A percentile compares a stretch with the other conserved stretches of the same genome.
These are phyloP conservation scores for Abrus pulchellus DNA, from an alignment of 306 rosid genomes.

Conservation along the genomic window DNA sequence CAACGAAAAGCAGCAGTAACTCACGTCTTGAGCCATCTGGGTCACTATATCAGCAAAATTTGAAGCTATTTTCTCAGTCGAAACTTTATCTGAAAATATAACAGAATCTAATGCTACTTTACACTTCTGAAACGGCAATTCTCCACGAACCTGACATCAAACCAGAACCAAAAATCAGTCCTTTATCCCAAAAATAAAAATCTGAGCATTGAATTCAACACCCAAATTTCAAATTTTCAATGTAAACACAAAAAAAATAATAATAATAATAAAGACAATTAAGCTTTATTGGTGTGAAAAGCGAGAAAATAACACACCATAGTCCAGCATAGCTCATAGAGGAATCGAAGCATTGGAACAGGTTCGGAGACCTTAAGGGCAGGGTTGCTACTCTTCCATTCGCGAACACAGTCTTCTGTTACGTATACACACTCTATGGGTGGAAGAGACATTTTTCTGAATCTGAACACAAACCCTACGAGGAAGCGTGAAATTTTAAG, in stretches of 20 bases:
- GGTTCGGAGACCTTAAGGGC: slow-evolving; percentile 68
- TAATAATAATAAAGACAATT: neutral
- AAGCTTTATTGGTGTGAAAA: neutral
- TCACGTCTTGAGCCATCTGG: slow-evolving; percentile 98
- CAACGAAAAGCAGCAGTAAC: slow-evolving; percentile 47
- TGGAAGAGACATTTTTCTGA: slow-evolving; percentile 76
- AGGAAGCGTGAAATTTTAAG: slow-evolving; percentile 26
- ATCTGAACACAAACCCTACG: slow-evolving; percentile 48
- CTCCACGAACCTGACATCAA: slow-evolving; percentile 84
- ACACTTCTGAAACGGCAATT: slow-evolving; percentile 88
- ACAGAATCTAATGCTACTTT: slow-evolving; percentile 88
- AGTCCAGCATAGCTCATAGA: slow-evolving; percentile 93
- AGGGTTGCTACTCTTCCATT: slow-evolving; percentile 83
- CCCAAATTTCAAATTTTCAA: neutral
- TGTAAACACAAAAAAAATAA: neutral
- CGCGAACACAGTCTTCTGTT: slow-evolving; percentile 78
- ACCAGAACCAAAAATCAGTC: slow-evolving; percentile 38
- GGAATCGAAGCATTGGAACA: slow-evolving; percentile 87
- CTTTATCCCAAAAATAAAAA: slow-evolving; percentile 30
- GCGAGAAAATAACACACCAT: slow-evolving; percentile 60
- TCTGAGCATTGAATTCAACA: slow-evolving; percentile 1
- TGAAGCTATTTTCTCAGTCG: slow-evolving; percentile 73
- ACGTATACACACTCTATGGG: slow-evolving; percentile 70
- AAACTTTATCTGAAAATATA: slow-evolving; percentile 63
- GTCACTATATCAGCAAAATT: slow-evolving; percentile 86